Evolutionary conservation across 106 monocot species (phyloP).

Genomic region (Gastrodia elata): DNA sequence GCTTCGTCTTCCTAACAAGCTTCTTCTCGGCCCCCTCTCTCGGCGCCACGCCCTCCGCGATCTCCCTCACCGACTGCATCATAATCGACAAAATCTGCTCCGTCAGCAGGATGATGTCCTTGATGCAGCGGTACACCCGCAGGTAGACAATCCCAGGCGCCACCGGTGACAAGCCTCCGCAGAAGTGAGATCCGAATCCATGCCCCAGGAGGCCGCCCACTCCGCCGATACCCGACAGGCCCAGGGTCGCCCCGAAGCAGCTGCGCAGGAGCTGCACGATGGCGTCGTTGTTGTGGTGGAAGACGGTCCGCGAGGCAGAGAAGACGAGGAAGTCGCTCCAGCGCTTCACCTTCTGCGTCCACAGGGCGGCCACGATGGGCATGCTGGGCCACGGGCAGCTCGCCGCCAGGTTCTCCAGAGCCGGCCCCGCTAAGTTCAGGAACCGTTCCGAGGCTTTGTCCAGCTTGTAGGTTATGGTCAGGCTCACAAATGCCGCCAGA

Average conservation of each 20-base stretch:
- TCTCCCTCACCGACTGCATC: constrained; percentile 56
- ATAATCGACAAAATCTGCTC: constrained; percentile 73
- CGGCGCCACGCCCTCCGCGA: constrained; percentile 21
- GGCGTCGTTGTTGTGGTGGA: constrained; percentile 76
- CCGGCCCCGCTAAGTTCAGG: constrained; percentile 87
- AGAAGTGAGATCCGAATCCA: constrained; percentile 75
- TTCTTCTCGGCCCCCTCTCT: constrained; percentile 36
- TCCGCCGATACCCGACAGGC: constrained; percentile 40
- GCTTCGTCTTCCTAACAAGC: constrained; percentile 45
- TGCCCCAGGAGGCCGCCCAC: constrained; percentile 89
- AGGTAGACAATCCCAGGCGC: constrained; percentile 91
- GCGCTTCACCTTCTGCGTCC: constrained; percentile 90
- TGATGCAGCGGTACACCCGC: constrained; percentile 51
- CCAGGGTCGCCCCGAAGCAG: constrained; percentile 64
- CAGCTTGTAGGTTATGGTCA: constrained; percentile 95
- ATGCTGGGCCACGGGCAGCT: constrained; percentile 99
- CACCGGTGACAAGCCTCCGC: constrained; percentile 70
- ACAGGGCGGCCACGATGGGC: constrained; percentile 89
- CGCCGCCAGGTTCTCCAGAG: constrained; percentile 77
- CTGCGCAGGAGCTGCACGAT: constrained; percentile 76
- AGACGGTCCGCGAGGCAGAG: constrained; percentile 88
- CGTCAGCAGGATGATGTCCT: constrained; percentile 46
- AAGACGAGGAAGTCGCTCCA: constrained; percentile 92
- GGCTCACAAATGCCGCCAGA: constrained; percentile 90
- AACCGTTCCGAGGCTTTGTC: constrained; percentile 82